These are phyloP conservation scores for Candida mesenterica DNA, from an alignment of 1,139 yeast genomes.

Conservation along the genomic window DNA sequence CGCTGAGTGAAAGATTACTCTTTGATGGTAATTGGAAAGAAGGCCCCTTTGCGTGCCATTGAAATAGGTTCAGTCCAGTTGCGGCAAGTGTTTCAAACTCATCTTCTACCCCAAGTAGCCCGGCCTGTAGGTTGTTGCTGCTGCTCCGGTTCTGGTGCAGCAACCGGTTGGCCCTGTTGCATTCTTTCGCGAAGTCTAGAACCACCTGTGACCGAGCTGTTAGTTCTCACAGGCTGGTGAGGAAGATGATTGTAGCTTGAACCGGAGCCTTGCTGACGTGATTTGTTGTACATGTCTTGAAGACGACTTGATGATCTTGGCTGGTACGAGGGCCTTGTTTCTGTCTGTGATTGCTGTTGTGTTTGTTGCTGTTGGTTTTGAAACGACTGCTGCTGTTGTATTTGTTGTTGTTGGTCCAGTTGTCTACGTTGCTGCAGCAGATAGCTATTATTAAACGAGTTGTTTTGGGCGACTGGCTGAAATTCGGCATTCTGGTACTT, in stretches of 20 bases:
- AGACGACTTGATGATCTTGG: constrained; percentile 39
- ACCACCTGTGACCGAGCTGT: constrained; percentile 28
- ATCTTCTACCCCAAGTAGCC: constrained; percentile 31
- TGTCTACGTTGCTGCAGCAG: constrained; percentile 12
- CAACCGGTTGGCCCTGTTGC: constrained; percentile 16
- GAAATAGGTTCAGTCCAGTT: not conserved
- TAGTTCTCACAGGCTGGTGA: constrained; percentile 23
- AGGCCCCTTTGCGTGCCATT: no score
- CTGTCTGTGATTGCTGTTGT: constrained; percentile 11
- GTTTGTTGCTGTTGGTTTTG: constrained; percentile 12
- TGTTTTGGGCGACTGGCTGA: constrained; percentile 31
- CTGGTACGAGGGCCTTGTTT: constrained; percentile 21
- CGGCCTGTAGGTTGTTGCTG: constrained; percentile 2
- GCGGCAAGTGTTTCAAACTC: constrained; percentile 1
- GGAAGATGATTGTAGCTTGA: constrained; percentile 29
- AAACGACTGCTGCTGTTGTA: not conserved
- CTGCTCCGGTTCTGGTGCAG: constrained; percentile 6
- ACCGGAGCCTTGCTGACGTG: constrained; percentile 45
- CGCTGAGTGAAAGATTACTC: no score
- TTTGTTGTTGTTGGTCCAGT: not conserved
- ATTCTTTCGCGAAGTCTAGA: constrained; percentile 39
- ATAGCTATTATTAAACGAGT: constrained; percentile 23
- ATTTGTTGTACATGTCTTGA: constrained; percentile 43
- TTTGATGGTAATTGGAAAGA: no score
- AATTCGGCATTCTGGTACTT: constrained; percentile 15